Evolutionary conservation across 805 yeast species (phyloP).

Genomic region (Aciculoconidium aculeatum): DNA sequence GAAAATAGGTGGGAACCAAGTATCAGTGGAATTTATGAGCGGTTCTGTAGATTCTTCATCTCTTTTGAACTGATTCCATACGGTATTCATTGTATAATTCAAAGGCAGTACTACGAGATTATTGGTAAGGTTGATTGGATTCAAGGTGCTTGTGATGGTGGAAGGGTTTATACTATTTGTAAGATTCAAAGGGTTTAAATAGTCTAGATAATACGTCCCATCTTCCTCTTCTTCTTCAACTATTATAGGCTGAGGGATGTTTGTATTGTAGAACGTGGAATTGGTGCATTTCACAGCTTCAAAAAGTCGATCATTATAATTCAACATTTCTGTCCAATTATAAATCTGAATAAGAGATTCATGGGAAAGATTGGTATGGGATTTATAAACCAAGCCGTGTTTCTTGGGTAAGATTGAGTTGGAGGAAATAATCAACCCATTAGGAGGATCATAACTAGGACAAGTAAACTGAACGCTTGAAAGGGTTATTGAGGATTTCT

Average conservation of each 20-base stretch:
- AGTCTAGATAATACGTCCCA: too few species aligned
- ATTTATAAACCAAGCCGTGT: constrained; percentile 25
- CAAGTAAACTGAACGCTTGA: too few species aligned
- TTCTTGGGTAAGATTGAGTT: constrained; percentile 22
- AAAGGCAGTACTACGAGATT: constrained; percentile 34
- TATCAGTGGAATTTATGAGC: too few species aligned
- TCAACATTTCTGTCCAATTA: constrained; percentile 23
- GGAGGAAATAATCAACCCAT: constrained; percentile 26
- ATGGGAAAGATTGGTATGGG: too few species aligned
- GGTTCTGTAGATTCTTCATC: too few species aligned
- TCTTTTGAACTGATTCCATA: too few species aligned
- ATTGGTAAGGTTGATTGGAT: constrained; percentile 31
- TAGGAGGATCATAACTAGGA: too few species aligned
- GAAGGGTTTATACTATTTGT: constrained; percentile 14
- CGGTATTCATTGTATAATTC: constrained; percentile 28
- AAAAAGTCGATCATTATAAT: constrained; percentile 2
- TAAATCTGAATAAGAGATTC: constrained; percentile 18
- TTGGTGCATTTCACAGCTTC: constrained; percentile 2
- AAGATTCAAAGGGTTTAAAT: constrained; percentile 31
- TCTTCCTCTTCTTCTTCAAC: constrained; percentile 2
- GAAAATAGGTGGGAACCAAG: too few species aligned
- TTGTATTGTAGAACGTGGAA: constrained; percentile 3
- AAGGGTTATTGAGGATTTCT: constrained; percentile 24
- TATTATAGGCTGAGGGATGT: constrained; percentile 5
- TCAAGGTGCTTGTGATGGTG: too few species aligned